These are phyloP conservation scores for Nakaseomyces nivariensis DNA, from an alignment of 1,139 yeast species.

Conservation along the genomic window DNA sequence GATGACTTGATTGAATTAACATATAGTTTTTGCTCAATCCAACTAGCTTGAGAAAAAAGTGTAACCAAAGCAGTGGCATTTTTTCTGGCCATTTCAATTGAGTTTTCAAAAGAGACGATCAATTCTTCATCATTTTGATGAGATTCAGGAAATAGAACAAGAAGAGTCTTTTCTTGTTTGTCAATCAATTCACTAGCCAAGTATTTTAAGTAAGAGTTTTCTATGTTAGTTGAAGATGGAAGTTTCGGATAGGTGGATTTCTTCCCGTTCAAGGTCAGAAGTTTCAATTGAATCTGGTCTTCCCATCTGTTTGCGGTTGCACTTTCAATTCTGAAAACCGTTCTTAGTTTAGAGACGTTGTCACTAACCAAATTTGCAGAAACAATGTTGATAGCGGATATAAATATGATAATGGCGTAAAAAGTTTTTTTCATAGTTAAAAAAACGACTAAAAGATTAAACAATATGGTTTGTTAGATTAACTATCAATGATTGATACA, in stretches of 20 bases:
- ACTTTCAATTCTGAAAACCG: not conserved
- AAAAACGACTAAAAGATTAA: not conserved
- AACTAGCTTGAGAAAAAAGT: not conserved
- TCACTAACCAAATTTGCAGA: not conserved
- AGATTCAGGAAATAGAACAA: not conserved
- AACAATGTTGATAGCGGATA: not conserved
- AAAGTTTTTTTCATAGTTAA: not conserved
- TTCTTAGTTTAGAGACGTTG: not conserved
- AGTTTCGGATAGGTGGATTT: not conserved
- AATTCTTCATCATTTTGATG: not conserved
- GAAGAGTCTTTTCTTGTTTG: not conserved
- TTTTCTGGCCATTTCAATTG: not conserved
- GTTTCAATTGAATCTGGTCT: not conserved
- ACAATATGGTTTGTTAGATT: not conserved
- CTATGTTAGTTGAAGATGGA: not conserved
- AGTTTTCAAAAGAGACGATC: not conserved
- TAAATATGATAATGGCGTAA: not conserved
- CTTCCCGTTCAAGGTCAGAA: not conserved
- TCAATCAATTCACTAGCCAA: not conserved
- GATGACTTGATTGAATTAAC: not conserved
- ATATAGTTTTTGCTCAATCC: not conserved
- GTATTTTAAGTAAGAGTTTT: not conserved
- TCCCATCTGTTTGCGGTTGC: not conserved
- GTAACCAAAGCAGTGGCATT: not conserved
- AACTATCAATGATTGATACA: not conserved